phyloP scores from a whole-genome alignment of 192 early-diverging fungal species.

The Helicostylum pulchrum region DNA sequence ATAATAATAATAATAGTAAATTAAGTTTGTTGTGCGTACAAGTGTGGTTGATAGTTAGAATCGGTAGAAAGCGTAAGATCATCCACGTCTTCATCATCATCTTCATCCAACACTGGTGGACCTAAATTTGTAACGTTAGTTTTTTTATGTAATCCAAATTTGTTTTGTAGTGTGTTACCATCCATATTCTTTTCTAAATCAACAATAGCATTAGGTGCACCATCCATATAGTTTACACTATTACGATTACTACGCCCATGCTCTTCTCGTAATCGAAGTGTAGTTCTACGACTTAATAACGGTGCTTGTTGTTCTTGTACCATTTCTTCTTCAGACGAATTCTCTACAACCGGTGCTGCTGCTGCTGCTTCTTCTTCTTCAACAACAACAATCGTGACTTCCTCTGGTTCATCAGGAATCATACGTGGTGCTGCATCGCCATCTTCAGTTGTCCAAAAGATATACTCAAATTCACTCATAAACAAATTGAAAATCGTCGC shows the following conservation, averaged over 20 bases:
- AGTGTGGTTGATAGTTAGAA: neutral
- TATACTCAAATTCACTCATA: conserved; percentile 85
- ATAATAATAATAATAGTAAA: neutral
- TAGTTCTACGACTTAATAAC: conserved; percentile 15
- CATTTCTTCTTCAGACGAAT: neutral
- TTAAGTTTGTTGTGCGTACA: neutral
- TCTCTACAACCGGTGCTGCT: no score
- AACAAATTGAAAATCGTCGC: conserved; percentile 88
- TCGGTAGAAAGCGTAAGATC: conserved; percentile 22
- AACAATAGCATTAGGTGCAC: conserved; percentile 41
- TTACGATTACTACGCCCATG: conserved; percentile 45
- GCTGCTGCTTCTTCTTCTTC: conserved; percentile 24
- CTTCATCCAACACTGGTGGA: conserved; percentile 18
- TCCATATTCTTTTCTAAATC: conserved; percentile 36
- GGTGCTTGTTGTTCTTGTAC: neutral
- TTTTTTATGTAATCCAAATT: neutral
- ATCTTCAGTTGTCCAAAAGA: conserved; percentile 73
- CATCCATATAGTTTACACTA: conserved; percentile 43
- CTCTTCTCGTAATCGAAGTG: conserved; percentile 21
- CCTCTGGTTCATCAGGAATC: neutral
- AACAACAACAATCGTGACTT: neutral
- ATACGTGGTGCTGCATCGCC: conserved; percentile 34
- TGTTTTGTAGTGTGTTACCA: conserved; percentile 19
- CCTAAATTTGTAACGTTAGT: neutral
- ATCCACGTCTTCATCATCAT: conserved; percentile 39